These are phyloP conservation scores for Phytomonas francai DNA, from an alignment of 208 protist species.

Conservation along the genomic window DNA sequence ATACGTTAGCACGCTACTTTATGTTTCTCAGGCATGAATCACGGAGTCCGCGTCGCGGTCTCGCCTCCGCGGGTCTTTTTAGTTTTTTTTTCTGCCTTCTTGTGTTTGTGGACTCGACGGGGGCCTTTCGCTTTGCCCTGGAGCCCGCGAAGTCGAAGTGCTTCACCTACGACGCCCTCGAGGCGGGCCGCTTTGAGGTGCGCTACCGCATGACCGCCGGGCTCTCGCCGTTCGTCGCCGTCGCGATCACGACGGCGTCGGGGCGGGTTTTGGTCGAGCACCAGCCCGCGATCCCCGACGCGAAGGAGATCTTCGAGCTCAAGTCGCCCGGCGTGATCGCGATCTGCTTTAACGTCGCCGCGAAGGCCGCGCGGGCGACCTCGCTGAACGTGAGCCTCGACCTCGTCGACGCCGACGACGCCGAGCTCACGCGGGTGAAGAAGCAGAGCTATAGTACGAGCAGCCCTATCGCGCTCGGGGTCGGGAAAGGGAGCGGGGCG, in stretches of 20 bases:
- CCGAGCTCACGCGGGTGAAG: constrained; percentile 61
- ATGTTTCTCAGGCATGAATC: not conserved
- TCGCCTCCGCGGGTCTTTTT: not conserved
- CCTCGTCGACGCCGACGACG: constrained; percentile 58
- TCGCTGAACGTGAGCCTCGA: constrained; percentile 55
- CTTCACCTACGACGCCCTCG: constrained; percentile 45
- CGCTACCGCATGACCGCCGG: constrained; percentile 65
- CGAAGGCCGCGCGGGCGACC: constrained; percentile 33
- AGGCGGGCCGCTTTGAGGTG: constrained; percentile 53
- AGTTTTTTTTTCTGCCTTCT: constrained; percentile 13
- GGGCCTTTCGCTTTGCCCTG: constrained; percentile 56
- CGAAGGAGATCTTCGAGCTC: constrained; percentile 40
- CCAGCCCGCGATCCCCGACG: constrained; percentile 29
- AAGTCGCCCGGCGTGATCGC: constrained; percentile 29
- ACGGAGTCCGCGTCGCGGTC: not conserved
- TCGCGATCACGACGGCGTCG: constrained; percentile 37
- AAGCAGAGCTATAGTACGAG: constrained; percentile 57
- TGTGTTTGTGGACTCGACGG: not conserved
- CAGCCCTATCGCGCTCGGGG: constrained; percentile 44
- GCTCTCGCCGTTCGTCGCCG: constrained; percentile 54
- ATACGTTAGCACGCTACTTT: not conserved
- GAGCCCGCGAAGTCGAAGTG: constrained; percentile 48
- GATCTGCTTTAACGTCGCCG: constrained; percentile 58
- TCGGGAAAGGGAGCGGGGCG: constrained; percentile 41
- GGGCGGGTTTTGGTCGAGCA: constrained; percentile 54